These are phyloP conservation scores for Scenedesmus sp. DNA, from an alignment of 163 green algal species.

Conservation along the genomic window DNA sequence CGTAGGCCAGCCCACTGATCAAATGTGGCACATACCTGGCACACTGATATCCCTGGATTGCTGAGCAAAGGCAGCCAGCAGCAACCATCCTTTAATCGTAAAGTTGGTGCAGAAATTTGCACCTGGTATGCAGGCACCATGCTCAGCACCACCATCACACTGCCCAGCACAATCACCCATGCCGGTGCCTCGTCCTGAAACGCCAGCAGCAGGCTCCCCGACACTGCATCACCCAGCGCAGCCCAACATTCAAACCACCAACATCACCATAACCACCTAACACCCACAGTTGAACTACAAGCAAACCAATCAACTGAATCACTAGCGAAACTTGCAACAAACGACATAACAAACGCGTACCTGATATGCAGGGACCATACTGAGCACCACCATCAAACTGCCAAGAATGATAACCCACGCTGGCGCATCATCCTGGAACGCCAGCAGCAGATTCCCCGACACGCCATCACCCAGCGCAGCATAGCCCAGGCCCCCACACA, in stretches of 20 bases:
- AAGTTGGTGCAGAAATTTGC: neutral
- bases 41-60: no score
- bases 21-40: no score
- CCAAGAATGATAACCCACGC: neutral
- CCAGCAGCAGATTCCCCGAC: neutral
- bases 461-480: neutral
- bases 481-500: neutral
- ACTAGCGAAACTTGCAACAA: neutral
- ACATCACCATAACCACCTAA: no score
- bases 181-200: neutral
- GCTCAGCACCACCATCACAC: neutral
- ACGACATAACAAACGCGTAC: neutral
- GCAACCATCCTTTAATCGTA: neutral
- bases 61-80: neutral
- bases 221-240: neutral
- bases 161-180: neutral
- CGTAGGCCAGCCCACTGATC: no score
- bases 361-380: slow-evolving; percentile 5
- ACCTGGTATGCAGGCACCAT: neutral
- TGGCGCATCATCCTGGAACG: neutral
- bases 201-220: neutral
- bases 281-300: no score
- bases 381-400: neutral
- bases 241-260: no score
- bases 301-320: no score